A percentile compares a stretch with the other conserved stretches of the same genome.
phyloP scores from a whole-genome alignment of 2,329 filamentous ascomycete genomes.

The Dryadomyces quercivorus region DNA sequence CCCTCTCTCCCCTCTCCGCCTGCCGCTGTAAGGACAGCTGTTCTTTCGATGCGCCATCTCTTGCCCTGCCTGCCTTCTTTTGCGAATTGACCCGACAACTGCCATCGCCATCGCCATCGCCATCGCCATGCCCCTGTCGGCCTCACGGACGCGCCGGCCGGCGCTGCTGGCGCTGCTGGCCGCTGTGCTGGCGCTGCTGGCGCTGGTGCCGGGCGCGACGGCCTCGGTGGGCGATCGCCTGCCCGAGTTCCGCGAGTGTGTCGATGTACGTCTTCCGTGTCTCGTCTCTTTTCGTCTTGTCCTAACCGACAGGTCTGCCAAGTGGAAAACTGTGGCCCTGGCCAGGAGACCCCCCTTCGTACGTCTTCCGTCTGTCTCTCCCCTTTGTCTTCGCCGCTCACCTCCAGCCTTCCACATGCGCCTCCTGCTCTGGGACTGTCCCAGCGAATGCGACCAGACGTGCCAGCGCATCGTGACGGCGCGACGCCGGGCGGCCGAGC shows the following conservation, averaged over 20 bases:
- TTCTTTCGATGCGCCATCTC: not conserved
- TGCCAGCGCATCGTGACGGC: slow-evolving; percentile 89
- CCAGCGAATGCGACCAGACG: slow-evolving; percentile 91
- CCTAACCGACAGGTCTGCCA: slow-evolving; percentile 53
- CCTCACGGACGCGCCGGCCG: not conserved
- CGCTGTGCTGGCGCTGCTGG: slow-evolving; percentile 22
- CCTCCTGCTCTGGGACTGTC: slow-evolving; percentile 84
- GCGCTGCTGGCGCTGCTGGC: slow-evolving; percentile 2
- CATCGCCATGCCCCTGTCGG: not conserved
- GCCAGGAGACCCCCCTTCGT: slow-evolving; percentile 57
- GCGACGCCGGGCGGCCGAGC: slow-evolving; percentile 51
- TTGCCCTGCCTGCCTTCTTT: not conserved
- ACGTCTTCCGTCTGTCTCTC: slow-evolving; percentile 22
- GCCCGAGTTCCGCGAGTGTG: slow-evolving; percentile 77
- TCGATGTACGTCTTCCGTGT: slow-evolving; percentile 47
- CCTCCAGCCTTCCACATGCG: slow-evolving; percentile 65
- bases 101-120: no score
- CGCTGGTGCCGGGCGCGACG: slow-evolving; percentile 25
- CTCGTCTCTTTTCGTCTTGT: not conserved
- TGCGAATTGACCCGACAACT: no score
- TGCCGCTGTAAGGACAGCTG: not conserved
- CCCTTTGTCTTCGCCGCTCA: no score
- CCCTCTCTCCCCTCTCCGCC: not conserved
- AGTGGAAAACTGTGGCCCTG: slow-evolving; percentile 62
- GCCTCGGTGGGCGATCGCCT: slow-evolving; percentile 77